Percentiles rank a stretch among this genome's conserved stretches.
phyloP scores from a whole-genome alignment of 106 monocot genomes.

The Ottelia alismoides region DNA sequence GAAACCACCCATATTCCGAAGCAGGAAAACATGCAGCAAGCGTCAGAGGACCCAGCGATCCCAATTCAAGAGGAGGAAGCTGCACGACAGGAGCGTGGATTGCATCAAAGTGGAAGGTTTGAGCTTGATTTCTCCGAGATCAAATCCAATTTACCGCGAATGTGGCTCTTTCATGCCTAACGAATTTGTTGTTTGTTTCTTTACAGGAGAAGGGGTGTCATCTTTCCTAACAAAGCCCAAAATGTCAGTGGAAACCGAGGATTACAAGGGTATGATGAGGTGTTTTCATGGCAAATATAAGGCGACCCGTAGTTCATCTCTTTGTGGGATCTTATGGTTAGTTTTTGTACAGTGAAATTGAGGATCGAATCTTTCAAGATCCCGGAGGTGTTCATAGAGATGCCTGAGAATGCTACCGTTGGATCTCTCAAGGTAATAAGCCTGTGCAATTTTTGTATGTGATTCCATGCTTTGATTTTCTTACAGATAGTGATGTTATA shows the following conservation, averaged over 20 bases:
- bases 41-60: slow-evolving; percentile 62
- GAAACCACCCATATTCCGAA: slow-evolving; percentile 28
- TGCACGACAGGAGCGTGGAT: slow-evolving; percentile 24
- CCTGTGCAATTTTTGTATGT: not conserved
- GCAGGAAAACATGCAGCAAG: slow-evolving; percentile 58
- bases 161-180: not conserved
- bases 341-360: slow-evolving; percentile 49
- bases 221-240: slow-evolving; percentile 18
- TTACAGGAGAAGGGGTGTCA: slow-evolving; percentile 33
- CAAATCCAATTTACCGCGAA: not conserved
- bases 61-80: slow-evolving; percentile 51
- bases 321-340: not conserved
- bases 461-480: not conserved
- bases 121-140: slow-evolving; percentile 5
- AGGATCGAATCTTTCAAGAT: slow-evolving; percentile 82
- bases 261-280: slow-evolving; percentile 30
- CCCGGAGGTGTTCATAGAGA: slow-evolving; percentile 83
- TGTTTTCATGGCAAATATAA: not conserved
- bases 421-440: slow-evolving; percentile 68
- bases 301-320: not conserved
- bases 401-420: slow-evolving; percentile 88
- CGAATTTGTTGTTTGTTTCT: not conserved
- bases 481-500: not conserved
- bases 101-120: slow-evolving; percentile 11
- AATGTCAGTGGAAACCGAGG: slow-evolving; percentile 32